These are phyloP conservation scores for Trifolium repens DNA, from an alignment of 306 rosid genomes.

Conservation along the genomic window DNA sequence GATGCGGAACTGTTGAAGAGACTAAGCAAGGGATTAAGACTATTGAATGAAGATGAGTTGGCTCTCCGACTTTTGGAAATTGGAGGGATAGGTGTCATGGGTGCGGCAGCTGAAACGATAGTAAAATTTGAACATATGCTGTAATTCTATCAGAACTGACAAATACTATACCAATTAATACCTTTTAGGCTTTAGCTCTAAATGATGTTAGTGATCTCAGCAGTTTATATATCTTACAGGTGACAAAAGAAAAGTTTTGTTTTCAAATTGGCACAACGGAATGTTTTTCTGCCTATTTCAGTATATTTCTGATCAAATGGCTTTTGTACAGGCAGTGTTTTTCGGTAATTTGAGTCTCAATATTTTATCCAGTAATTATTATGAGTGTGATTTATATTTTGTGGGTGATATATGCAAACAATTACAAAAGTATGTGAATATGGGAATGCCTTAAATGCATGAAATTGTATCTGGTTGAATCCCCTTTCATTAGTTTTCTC, in stretches of 20 bases:
- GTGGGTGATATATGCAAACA: neutral
- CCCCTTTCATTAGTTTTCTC: neutral
- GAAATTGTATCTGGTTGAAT: constrained; percentile 17
- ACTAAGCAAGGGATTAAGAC: constrained; percentile 70
- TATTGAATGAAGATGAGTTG: constrained; percentile 71
- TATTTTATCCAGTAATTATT: neutral
- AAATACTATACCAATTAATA: neutral
- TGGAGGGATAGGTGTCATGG: constrained; percentile 80
- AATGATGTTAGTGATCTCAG: neutral
- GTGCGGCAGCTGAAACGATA: constrained; percentile 80
- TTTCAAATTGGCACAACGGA: neutral
- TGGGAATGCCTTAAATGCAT: neutral
- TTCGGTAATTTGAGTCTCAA: neutral
- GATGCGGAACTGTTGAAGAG: constrained; percentile 68
- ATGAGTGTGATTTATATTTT: neutral
- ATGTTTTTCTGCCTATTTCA: constrained; percentile 14
- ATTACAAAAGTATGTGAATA: neutral
- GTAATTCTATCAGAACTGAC: constrained; percentile 37
- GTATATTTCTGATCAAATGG: constrained; percentile 1
- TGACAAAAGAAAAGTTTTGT: neutral
- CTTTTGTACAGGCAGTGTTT: neutral
- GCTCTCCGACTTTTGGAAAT: constrained; percentile 77
- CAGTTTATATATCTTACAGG: neutral
- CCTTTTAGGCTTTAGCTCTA: constrained; percentile 6
- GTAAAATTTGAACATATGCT: constrained; percentile 48